Conservation (phyloP, 108 stramenopile species). For the Skeletonema menzelii region DNA sequence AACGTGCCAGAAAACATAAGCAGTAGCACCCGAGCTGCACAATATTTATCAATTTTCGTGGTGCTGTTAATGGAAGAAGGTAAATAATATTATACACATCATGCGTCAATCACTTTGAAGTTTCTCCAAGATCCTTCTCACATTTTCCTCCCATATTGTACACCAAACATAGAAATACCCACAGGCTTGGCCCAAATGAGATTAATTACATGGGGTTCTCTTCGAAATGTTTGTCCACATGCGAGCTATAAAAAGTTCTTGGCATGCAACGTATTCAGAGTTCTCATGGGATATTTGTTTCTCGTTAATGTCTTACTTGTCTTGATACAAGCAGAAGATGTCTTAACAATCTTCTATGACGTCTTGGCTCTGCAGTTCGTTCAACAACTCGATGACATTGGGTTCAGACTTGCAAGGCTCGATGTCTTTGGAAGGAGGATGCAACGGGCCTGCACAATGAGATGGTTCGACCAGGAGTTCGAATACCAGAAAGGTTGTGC, state of each 20-base stretch:
- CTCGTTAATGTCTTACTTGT: background rate
- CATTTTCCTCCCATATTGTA: background rate
- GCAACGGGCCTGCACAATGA: background rate
- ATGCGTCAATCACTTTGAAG: background rate
- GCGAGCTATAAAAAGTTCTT: background rate
- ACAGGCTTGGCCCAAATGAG: background rate
- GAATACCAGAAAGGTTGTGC: background rate
- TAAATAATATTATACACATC: background rate
- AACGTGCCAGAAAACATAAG: background rate
- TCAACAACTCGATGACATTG: conserved; percentile 9
- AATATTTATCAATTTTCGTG: background rate
- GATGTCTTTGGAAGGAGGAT: background rate
- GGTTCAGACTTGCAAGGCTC: background rate
- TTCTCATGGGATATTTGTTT: conserved; percentile 2
- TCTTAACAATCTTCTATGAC: conserved; percentile 4
- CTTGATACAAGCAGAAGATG: background rate
- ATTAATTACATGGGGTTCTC: background rate
- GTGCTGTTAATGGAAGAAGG: background rate
- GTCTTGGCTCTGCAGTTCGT: conserved; percentile 9
- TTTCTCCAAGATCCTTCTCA: background rate
- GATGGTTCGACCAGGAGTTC: background rate
- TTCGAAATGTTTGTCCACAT: background rate
- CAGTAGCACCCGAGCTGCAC: background rate
- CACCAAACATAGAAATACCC: background rate
- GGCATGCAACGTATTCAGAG: background rate